Percentiles rank a stretch among this genome's conserved stretches.
phyloP scores from a whole-genome alignment of 106 monocot genomes.

The Dioscorea dumetorum region DNA sequence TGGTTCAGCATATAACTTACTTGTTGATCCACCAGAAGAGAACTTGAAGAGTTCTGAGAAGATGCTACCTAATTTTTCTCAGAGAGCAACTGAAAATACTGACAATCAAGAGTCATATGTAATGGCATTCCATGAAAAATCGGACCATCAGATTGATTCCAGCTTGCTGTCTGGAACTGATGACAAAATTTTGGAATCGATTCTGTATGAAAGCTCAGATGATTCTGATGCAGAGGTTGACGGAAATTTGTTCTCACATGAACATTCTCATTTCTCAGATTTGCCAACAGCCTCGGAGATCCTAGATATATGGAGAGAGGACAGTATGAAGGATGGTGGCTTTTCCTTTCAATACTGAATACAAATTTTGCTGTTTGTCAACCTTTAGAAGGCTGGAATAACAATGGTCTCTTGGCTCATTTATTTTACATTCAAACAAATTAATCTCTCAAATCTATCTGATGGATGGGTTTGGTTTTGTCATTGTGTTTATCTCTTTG shows the following conservation, averaged over 20 bases:
- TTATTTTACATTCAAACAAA: too few relatives aligned
- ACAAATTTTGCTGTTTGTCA: too few relatives aligned
- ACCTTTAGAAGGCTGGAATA: too few relatives aligned
- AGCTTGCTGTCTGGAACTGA: background rate
- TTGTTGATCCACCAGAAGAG: background rate
- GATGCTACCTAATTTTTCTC: background rate
- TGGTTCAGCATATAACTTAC: background rate
- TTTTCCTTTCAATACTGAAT: conserved; percentile 17
- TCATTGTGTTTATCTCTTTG: too few relatives aligned
- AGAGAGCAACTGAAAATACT: background rate
- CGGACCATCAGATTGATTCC: background rate
- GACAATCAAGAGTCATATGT: background rate
- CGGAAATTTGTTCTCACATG: conserved; percentile 25
- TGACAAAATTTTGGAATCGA: background rate
- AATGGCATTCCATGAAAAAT: background rate
- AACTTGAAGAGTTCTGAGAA: background rate
- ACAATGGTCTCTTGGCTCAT: too few relatives aligned
- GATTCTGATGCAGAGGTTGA: conserved; percentile 17
- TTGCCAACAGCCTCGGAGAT: conserved; percentile 71
- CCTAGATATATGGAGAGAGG: conserved; percentile 62
- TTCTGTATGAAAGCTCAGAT: conserved; percentile 1
- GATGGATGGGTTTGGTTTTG: too few relatives aligned
- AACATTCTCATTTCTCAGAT: conserved; percentile 18
- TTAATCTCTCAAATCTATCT: too few relatives aligned
- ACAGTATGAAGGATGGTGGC: conserved; percentile 37